Base-by-base conservation (phyloP, 2,329 filamentous ascomycete genomes). In the Hypoxylon sp. region DNA sequence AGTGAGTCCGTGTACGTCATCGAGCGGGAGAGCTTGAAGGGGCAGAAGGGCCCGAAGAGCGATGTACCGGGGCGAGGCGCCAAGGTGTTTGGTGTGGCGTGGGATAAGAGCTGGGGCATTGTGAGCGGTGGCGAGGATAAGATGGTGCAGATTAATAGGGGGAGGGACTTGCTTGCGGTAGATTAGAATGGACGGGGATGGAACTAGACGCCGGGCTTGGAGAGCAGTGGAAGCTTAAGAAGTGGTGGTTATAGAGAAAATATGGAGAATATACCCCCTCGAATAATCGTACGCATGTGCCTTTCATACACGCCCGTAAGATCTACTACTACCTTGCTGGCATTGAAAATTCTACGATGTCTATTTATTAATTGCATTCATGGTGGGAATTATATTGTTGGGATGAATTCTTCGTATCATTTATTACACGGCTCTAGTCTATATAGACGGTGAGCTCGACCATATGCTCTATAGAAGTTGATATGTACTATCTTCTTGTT, bases 41-140 rank as follows among this genome's bases (percentile, higher is more conserved):
- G 87, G 67, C 88, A 88, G 77, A 88, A 89, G 75, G 87, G 87
- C 75, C 88, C 87, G 76, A 86, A 85, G 58, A 57, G 72, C 62
- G 77, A 79, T 15, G 84, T 90, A 44, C 91, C 89, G 6, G 94
- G 94, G 1, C 93, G 96, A 66, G 94, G 94, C 24, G 88, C 91
- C 69, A 98, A 98, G 86, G 93, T 99, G 53, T 93, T 98, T 79
- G 88, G 89, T 35, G 92, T 98, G 4, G 87, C 85, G 65, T 99
- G 96, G 96, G 93, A 98, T 80, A 84, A 86, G 78, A 88, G 89
- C 6, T 89, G 97, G 77, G 97, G 96, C 1, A 95, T 99, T 78
- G 92, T 98, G 48, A 97, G 93, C 76, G 94, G 86, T 47, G 94
- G 95, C 15, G 94, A 98, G 86, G 96, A 99, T 78, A 97, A 96